Percentiles rank a stretch among this genome's conserved stretches.
phyloP scores from a whole-genome alignment of 2,329 filamentous ascomycete species.

The Gremmenia infestans region DNA sequence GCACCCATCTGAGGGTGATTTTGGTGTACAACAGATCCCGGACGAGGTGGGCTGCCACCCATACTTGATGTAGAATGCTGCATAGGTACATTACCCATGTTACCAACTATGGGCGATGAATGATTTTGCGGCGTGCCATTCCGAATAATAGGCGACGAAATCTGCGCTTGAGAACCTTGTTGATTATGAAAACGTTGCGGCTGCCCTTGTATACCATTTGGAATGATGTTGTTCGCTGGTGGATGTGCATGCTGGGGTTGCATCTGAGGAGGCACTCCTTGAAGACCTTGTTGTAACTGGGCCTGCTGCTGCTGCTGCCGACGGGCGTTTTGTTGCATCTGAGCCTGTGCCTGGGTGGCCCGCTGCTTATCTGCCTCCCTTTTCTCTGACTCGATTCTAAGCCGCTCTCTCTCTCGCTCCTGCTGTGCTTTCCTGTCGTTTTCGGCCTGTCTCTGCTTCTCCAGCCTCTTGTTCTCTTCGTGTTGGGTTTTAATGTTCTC shows the following conservation, averaged over 20 bases:
- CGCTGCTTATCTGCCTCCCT: conserved; percentile 32
- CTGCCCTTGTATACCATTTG: conserved; percentile 34
- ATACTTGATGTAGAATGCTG: conserved; percentile 62
- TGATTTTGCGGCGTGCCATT: conserved; percentile 59
- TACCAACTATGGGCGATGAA: conserved; percentile 61
- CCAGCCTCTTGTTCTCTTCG: conserved; percentile 69
- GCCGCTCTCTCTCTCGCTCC: conserved; percentile 42
- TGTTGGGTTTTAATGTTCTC: conserved; percentile 77
- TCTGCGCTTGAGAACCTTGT: conserved; percentile 54
- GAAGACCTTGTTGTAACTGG: conserved; percentile 29
- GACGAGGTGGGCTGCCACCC: conserved; percentile 62
- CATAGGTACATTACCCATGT: conserved; percentile 47
- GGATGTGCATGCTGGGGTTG: conserved; percentile 42
- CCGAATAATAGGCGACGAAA: conserved; percentile 62
- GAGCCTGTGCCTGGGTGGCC: conserved; percentile 37
- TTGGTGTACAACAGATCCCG: conserved; percentile 58
- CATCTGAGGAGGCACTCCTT: conserved; percentile 31
- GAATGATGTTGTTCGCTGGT: conserved; percentile 37
- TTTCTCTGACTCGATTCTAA: conserved; percentile 27
- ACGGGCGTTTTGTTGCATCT: conserved; percentile 33
- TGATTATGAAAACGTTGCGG: conserved; percentile 38
- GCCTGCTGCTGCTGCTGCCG: conserved; percentile 23
- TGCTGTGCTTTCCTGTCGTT: conserved; percentile 44
- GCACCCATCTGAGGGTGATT: conserved; percentile 52
- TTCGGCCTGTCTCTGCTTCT: conserved; percentile 60